Evolutionary conservation across 2,329 filamentous ascomycete genomes (phyloP), one percentile per base, ranked within the genome.

Genomic region (Monosporascus sp.): DNA sequence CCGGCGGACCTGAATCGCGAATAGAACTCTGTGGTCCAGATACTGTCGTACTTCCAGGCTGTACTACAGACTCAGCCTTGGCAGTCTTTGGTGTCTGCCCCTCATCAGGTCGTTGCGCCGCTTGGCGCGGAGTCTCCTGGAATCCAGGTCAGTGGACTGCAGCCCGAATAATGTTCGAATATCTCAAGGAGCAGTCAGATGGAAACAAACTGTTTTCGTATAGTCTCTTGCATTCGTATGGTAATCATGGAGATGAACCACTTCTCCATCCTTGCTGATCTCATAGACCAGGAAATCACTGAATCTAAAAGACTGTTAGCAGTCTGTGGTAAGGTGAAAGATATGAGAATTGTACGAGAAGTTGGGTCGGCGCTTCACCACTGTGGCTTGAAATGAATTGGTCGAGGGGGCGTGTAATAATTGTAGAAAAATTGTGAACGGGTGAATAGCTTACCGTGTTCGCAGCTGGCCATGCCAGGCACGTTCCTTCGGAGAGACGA

Each of bases 231-330:
- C 35, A 45, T 70, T 69, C 7, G 64, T 63, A 51, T 68, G 70
- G 18, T 79, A 70, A 50, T 76, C 79, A 53, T 71, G 77, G 48
- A 97, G 75, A 69, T 93, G 90, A 50, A 94, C 70, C 15, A 96
- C 89, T 51, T 84, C 72, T 17, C 91, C 91, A 64, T 87, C 82
- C 31, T 86, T 84, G 20, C 81, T 75, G 57, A 97, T 93, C 70
- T 97, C 92, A 65, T 96, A 92, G 62, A 97, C 92, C 61, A 94
- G 77, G 64, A 97, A 97, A 69, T 97, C 92, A 4, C 91, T 93
- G 70, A 92, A 97, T 60, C 90, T 83, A 48, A 43, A 24, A 20
- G 7, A 48, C 35, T 4, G n/a, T n/a, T 47, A 24, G 24, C 17
- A 52, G 37, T 18, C 27, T 79, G 52, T 31, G 22, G 11, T 41